Percentiles rank a stretch among this genome's conserved stretches.
phyloP scores from a whole-genome alignment of 148 eudicot species.

The Polygonum maritimum region DNA sequence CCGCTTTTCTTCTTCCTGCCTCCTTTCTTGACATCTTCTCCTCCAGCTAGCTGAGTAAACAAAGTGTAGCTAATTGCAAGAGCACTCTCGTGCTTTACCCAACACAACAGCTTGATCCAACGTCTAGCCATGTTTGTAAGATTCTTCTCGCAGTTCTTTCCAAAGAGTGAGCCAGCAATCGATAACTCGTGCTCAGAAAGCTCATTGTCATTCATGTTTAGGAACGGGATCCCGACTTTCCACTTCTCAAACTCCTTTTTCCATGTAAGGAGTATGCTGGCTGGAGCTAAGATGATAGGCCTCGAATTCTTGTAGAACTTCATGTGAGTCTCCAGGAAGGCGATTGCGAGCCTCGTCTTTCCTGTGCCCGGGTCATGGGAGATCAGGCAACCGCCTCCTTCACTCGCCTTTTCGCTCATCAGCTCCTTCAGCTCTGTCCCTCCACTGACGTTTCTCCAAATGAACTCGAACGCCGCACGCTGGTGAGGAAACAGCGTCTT shows the following conservation, averaged over 20 bases:
- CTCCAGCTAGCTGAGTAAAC: no score
- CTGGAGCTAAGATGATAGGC: slow-evolving; percentile 65
- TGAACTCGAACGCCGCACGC: slow-evolving; percentile 68
- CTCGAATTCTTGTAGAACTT: slow-evolving; percentile 28
- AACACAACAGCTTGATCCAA: slow-evolving; percentile 35
- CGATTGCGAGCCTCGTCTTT: slow-evolving; percentile 60
- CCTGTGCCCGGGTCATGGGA: slow-evolving; percentile 95
- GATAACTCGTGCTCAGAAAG: slow-evolving; percentile 34
- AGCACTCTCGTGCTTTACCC: slow-evolving; percentile 40
- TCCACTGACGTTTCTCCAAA: slow-evolving; percentile 67
- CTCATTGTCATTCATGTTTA: slow-evolving; percentile 39
- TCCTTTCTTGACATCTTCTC: no score
- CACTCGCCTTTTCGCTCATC: slow-evolving; percentile 3
- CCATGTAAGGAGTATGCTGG: no score
- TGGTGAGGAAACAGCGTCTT: slow-evolving; percentile 48
- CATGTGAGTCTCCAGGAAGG: slow-evolving; percentile 53
- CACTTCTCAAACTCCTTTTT: slow-evolving; percentile 33
- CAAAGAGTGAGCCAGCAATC: slow-evolving; percentile 1
- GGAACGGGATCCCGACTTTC: slow-evolving; percentile 52
- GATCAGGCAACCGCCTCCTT: slow-evolving; percentile 61
- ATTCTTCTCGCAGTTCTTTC: not conserved
- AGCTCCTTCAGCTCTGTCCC: slow-evolving; percentile 38
- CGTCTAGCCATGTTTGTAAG: slow-evolving; percentile 17
- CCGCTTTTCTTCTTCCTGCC: not conserved
- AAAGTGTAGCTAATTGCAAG: slow-evolving; percentile 20